Percentiles rank a stretch among this genome's conserved stretches.
Evolutionary conservation across 2,329 filamentous ascomycete species (phyloP).

Genomic region (Didymella pinodella): DNA sequence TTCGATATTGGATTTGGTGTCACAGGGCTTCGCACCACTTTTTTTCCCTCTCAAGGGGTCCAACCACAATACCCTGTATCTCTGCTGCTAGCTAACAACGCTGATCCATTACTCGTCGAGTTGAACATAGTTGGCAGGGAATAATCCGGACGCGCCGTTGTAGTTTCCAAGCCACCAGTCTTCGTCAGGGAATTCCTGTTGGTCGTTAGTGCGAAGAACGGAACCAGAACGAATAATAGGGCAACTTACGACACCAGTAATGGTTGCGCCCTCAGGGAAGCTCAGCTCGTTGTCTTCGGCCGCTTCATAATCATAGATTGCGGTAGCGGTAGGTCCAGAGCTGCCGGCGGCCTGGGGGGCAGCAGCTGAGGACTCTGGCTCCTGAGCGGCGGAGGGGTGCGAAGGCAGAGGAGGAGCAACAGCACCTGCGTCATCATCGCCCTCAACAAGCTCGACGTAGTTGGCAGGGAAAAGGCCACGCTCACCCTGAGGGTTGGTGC

Average conservation of each 20-base stretch:
- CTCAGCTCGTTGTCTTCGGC: conserved; percentile 88
- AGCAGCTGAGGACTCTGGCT: conserved; percentile 43
- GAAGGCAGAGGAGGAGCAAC: conserved; percentile 51
- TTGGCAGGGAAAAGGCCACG: conserved; percentile 94
- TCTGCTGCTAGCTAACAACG: background rate
- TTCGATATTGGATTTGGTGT: background rate
- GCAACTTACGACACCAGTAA: conserved; percentile 75
- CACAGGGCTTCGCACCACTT: conserved; percentile 1
- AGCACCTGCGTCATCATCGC: conserved; percentile 55
- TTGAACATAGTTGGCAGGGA: conserved; percentile 66
- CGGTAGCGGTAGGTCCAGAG: conserved; percentile 75
- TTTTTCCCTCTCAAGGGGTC: conserved; percentile 6
- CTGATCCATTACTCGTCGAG: conserved; percentile 51
- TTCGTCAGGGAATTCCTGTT: conserved; percentile 91
- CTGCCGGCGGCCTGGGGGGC: conserved; percentile 49
- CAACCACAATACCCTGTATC: background rate
- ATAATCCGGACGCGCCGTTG: conserved; percentile 80
- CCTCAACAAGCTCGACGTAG: conserved; percentile 87
- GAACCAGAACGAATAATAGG: background rate
- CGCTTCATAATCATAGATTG: conserved; percentile 94
- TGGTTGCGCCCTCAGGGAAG: conserved; percentile 87
- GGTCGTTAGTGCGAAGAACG: conserved; percentile 36
- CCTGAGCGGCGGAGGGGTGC: conserved; percentile 52
- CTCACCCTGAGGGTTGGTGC: conserved; percentile 84
- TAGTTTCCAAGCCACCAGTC: conserved; percentile 98